Conservation (phyloP, 163 green algal genomes). For the Chlamydomonas reinhardtii region DNA sequence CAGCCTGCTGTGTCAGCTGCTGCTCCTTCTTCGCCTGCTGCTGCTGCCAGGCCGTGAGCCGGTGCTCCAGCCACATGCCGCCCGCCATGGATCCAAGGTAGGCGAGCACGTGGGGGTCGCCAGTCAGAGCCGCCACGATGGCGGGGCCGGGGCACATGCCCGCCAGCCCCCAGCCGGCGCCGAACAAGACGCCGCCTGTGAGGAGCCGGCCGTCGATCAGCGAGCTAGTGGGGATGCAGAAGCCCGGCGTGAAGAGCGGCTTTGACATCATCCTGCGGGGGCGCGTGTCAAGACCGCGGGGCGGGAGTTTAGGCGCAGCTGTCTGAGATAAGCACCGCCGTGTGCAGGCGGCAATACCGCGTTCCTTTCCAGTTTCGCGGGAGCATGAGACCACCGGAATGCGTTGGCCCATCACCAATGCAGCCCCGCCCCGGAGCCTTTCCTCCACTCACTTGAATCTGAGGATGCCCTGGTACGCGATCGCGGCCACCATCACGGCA, state of each 20-base stretch:
- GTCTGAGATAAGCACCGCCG: too few species aligned
- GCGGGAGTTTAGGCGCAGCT: neutral
- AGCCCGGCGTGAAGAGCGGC: constrained; percentile 27
- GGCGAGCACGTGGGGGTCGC: constrained; percentile 7
- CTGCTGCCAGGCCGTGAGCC: neutral
- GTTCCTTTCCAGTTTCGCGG: too few species aligned
- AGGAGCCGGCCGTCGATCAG: constrained; percentile 64
- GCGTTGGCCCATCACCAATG: too few species aligned
- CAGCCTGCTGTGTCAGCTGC: neutral
- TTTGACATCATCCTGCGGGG: constrained; percentile 60
- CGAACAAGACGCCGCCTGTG: constrained; percentile 67
- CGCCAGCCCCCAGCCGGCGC: constrained; percentile 66
- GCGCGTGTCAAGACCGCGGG: too few species aligned
- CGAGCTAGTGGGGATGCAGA: constrained; percentile 37
- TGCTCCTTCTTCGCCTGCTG: neutral
- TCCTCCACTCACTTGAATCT: constrained; percentile 59
- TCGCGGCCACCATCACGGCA: constrained; percentile 72
- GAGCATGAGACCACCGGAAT: too few species aligned
- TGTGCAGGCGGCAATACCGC: too few species aligned
- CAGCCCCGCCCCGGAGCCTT: neutral
- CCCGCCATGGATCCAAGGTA: constrained; percentile 55
- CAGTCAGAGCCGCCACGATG: neutral
- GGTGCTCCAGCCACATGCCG: constrained; percentile 45
- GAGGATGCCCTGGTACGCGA: constrained; percentile 69
- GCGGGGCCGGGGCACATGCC: constrained; percentile 71